Percentiles rank a stretch among this genome's conserved stretches.
Conservation (phyloP, 305 asterid species). For the Fraxinus xanthoxyloides region DNA sequence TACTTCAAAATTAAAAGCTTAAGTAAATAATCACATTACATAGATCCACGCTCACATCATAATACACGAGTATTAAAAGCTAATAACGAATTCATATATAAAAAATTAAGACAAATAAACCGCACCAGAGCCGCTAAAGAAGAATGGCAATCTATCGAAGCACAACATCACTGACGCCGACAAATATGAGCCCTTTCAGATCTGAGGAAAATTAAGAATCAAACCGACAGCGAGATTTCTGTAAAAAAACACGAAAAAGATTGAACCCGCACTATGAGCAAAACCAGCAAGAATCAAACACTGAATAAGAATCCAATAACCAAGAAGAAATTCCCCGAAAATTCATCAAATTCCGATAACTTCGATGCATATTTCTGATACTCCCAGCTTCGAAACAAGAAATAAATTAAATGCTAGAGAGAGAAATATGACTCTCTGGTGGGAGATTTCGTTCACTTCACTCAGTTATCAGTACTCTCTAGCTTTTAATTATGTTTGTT, state of each 20-base stretch:
- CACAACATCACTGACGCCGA: constrained; percentile 47
- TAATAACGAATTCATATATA: neutral
- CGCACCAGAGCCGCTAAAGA: constrained; percentile 41
- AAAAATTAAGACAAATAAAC: neutral
- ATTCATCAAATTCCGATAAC: constrained; percentile 18
- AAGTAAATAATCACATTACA: neutral
- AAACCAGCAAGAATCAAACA: constrained; percentile 26
- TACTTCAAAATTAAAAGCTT: neutral
- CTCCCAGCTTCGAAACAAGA: constrained; percentile 22
- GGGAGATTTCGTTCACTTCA: constrained; percentile 41
- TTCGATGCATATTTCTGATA: constrained; percentile 20
- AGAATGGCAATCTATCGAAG: constrained; percentile 28
- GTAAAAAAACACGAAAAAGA: constrained; percentile 10
- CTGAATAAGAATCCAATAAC: constrained; percentile 26
- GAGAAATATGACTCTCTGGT: constrained; percentile 18
- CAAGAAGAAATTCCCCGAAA: constrained; percentile 16
- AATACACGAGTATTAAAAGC: neutral
- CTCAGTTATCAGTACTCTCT: constrained; percentile 35
- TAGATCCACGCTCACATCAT: neutral
- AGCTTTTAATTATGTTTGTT: neutral
- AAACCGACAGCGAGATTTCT: constrained; percentile 25
- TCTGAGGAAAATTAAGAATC: constrained; percentile 35
- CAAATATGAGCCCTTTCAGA: constrained; percentile 37
- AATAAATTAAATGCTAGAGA: constrained; percentile 19
- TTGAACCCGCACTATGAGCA: constrained; percentile 22